Base-by-base conservation (phyloP, 2,329 filamentous ascomycete genomes). In the Colletotrichum sp. region DNA sequence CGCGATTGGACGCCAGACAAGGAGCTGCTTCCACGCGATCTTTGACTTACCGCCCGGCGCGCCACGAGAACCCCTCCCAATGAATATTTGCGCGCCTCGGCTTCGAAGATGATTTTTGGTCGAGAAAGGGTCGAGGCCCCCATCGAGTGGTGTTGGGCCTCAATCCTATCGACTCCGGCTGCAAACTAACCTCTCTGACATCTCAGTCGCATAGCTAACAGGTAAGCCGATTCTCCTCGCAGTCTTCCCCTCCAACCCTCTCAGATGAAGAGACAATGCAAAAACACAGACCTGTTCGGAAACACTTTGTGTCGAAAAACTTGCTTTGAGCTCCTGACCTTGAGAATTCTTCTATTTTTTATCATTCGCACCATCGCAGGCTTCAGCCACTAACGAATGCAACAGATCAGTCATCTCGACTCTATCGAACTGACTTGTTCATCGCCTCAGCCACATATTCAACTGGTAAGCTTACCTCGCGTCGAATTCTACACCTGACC, bases 201-300 rank as follows among this genome's bases (percentile, higher is more conserved):
- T 21, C 32, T 63, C 61, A 38, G 34, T 34, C 28, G 30, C 18
- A 21, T n/a, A 3, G 10, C 26, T 12, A 43, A 34, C 16, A 62
- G 70, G 74, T 76, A 74, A 74, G 71, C 56, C 10, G 10, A 21
- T 4, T n/a, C 24, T 16, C 7, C 24, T 14, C 24, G 38, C 43
- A 48, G 18, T 48, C 34, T 13, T 38, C 32, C 14, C 26, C 36
- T 24, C 10, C n/a, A 32, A 32, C 14, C 14, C n/a, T 43, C 38
- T 65, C 64, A 69, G 72, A 80, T 82, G 80, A 83, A 81, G 80
- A 83, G 75, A 79, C 16, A 48, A 78, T 68, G 69, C 80, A 81
- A 64, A 69, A 79, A 68, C 81, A 83, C 81, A 81, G 81, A 83
- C 82, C 81, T 83, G 81, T 83, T 83, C 81, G 79, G 80, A 81